Base-by-base conservation (phyloP, 441 rosid genomes). In the Populus trichocarpa region DNA sequence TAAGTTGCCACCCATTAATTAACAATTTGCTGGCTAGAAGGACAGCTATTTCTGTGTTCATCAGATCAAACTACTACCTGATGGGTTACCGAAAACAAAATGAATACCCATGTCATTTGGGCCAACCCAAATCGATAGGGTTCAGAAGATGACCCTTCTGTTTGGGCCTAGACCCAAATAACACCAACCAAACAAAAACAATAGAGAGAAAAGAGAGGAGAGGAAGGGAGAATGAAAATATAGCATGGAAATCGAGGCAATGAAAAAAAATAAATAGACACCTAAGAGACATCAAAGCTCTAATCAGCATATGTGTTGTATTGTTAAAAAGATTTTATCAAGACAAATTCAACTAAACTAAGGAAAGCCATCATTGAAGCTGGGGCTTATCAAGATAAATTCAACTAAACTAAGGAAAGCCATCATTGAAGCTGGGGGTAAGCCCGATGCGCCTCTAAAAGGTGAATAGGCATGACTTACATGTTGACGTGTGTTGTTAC, bases 11-110 rank as follows among this genome's bases (percentile, higher is more conserved):
- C 10, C 14, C 50, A 30, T 30, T 30, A 30, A 30, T 59, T 61
- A 33, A 32, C 69, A 40, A n/a, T 13, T 57, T 33, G 1, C 8
- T 30, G 32, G 32, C 8, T 8, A n/a, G 33, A 78, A 65, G 10
- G 50, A 70, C 79, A 78, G 76, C 86, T 69, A 36, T 6, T 59
- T 69, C 36, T 59, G 69, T 77, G 69, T n/a, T 67, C 36, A 53
- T 65, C 57, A 57, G 65, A n/a, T n/a, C n/a, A n/a, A n/a, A n/a
- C n/a, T 13, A 61, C 75, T 46, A 25, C 46, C 5, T 18, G 18
- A 23, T 3, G 46, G 0, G 33, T 79, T 74, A 78, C 77, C 57
- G 3, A 50, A 14, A 14, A 50, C 20, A 50, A 16, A 38, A 50
- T 50, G 57, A 14, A 5, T 50, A 50, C 20, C 57, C 20, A 50